Evolutionary conservation across 2,329 filamentous ascomycete species (phyloP).

Genomic region (Venturia carpophila): DNA sequence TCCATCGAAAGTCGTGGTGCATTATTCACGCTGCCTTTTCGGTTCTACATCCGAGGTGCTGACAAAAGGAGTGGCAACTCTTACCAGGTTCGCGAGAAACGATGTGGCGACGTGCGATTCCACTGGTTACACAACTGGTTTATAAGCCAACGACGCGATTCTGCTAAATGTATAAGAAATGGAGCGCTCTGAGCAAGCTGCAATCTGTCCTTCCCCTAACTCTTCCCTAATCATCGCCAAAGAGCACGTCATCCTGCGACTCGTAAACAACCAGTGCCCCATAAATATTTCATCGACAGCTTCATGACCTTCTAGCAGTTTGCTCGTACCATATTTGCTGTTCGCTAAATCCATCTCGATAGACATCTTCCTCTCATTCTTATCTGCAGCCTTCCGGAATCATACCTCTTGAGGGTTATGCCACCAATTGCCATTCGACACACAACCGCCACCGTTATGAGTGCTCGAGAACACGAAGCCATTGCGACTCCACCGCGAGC

Average conservation of each 20-base stretch:
- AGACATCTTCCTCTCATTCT: not conserved
- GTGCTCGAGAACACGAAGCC: slow-evolving; percentile 39
- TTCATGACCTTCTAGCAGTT: not conserved
- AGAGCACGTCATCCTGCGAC: slow-evolving; percentile 1
- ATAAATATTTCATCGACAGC: not conserved
- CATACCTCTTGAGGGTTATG: not conserved
- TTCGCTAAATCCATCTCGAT: not conserved
- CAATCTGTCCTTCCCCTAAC: not conserved
- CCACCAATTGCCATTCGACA: not conserved
- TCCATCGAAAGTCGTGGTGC: not conserved
- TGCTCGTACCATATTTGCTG: not conserved
- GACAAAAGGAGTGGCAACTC: not conserved
- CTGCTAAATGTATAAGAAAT: not conserved
- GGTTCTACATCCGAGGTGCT: not conserved
- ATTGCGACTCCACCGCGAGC: slow-evolving; percentile 68
- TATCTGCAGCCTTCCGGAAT: not conserved
- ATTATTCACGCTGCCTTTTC: not conserved
- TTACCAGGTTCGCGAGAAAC: not conserved
- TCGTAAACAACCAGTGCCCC: not conserved
- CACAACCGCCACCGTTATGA: slow-evolving; percentile 26
- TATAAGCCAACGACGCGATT: not conserved
- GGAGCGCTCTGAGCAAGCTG: not conserved
- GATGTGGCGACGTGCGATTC: not conserved
- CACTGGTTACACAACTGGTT: not conserved
- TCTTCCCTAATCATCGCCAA: not conserved